Evolutionary conservation across 2,329 filamentous ascomycete genomes (phyloP).

Genomic region (Hypoxylon sp.): DNA sequence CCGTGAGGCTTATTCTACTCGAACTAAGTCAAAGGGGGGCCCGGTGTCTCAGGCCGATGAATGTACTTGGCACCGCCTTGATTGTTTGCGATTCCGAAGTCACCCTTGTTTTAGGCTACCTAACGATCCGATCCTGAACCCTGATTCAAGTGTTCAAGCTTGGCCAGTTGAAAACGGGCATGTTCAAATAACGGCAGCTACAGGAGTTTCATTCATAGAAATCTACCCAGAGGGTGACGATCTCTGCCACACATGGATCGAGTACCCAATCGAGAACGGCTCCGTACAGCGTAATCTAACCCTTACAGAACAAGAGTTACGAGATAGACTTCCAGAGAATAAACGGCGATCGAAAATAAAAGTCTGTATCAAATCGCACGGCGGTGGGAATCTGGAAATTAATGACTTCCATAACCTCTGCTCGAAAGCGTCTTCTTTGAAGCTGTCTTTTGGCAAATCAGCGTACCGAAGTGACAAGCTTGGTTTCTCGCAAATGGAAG

Average conservation of each 20-base stretch:
- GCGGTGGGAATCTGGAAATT: constrained; percentile 80
- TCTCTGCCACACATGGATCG: constrained; percentile 84
- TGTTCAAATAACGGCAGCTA: constrained; percentile 81
- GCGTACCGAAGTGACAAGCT: constrained; percentile 84
- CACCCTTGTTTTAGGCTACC: constrained; percentile 92
- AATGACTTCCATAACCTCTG: constrained; percentile 81
- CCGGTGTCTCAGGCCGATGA: constrained; percentile 83
- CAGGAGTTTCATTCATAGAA: constrained; percentile 89
- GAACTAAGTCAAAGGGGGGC: constrained; percentile 86
- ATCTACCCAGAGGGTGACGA: constrained; percentile 85
- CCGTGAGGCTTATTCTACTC: constrained; percentile 87
- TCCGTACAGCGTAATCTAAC: constrained; percentile 79
- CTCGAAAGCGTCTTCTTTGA: constrained; percentile 80
- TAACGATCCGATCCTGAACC: constrained; percentile 74
- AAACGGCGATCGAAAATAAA: constrained; percentile 80
- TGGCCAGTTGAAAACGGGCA: constrained; percentile 86
- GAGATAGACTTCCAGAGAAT: constrained; percentile 77
- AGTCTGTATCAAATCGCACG: constrained; percentile 82
- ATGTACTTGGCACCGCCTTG: constrained; percentile 91
- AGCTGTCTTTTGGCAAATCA: constrained; percentile 77
- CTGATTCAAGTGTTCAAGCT: constrained; percentile 85
- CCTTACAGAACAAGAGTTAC: constrained; percentile 82
- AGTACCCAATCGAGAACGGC: constrained; percentile 77
- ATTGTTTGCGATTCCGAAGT: constrained; percentile 87
- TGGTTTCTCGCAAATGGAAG: constrained; percentile 79